A percentile compares a stretch with the other conserved stretches of the same genome.
phyloP scores from a whole-genome alignment of 108 stramenopile species.

The Nitzschia palea region DNA sequence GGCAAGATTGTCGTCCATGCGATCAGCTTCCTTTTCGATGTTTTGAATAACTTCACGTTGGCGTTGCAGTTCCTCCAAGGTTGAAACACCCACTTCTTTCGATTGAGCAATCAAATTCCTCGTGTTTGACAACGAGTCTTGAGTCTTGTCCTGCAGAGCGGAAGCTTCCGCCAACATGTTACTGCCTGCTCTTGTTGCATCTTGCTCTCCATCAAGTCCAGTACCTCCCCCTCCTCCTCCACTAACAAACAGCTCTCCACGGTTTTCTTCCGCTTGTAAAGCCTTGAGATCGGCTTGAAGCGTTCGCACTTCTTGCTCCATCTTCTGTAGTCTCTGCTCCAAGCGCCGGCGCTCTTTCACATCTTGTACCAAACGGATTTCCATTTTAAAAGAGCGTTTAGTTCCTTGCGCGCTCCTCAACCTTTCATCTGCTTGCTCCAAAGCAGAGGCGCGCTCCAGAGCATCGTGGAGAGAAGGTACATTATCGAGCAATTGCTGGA shows the following conservation, averaged over 20 bases:
- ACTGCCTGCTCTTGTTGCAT: slow-evolving; percentile 65
- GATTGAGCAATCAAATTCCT: slow-evolving; percentile 74
- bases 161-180: slow-evolving; percentile 69
- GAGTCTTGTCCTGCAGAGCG: slow-evolving; percentile 78
- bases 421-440: slow-evolving; percentile 68
- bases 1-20: slow-evolving; percentile 85
- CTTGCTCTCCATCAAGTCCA: slow-evolving; percentile 43
- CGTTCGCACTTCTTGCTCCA: slow-evolving; percentile 58
- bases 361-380: slow-evolving; percentile 75
- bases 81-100: slow-evolving; percentile 81
- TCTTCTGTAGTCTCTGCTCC: slow-evolving; percentile 47
- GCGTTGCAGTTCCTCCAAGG: slow-evolving; percentile 83
- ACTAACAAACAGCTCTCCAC: slow-evolving; percentile 68
- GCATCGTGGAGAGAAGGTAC: slow-evolving; percentile 36
- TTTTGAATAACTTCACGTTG: slow-evolving; percentile 86
- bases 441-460: slow-evolving; percentile 47
- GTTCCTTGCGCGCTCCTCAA: slow-evolving; percentile 66
- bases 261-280: slow-evolving; percentile 53
- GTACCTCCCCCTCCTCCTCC: slow-evolving; percentile 31
- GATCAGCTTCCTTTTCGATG: slow-evolving; percentile 87
- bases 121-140: slow-evolving; percentile 69
- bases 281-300: slow-evolving; percentile 70
- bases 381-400: slow-evolving; percentile 84
- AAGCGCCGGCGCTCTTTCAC: slow-evolving; percentile 44
- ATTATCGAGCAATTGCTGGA: slow-evolving; percentile 51